Evolutionary conservation across 345 rosid species (phyloP).

Genomic region (Acer saccharum): DNA sequence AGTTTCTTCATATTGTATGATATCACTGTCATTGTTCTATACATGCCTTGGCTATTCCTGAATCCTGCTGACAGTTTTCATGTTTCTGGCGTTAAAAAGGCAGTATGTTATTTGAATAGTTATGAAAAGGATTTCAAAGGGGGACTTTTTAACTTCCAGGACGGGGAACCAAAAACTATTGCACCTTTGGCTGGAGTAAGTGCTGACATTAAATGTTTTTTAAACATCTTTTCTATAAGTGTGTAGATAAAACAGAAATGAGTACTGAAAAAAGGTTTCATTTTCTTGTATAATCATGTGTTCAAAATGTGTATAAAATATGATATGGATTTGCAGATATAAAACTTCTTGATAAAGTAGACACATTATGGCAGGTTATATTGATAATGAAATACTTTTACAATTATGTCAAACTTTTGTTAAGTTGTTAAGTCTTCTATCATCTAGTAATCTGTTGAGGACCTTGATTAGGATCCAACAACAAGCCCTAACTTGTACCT

Average conservation of each 20-base stretch:
- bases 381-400: neutral
- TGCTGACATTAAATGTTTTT: conserved; percentile 12
- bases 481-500: no score
- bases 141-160: conserved; percentile 81
- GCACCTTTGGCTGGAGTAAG: conserved; percentile 81
- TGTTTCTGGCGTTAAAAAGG: conserved; percentile 48
- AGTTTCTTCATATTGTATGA: neutral
- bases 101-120: conserved; percentile 90
- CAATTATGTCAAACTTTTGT: neutral
- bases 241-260: neutral
- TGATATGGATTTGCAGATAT: neutral
- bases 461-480: no score
- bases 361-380: neutral
- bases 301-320: neutral
- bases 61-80: conserved; percentile 22
- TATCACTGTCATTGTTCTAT: neutral
- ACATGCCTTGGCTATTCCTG: neutral
- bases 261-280: neutral
- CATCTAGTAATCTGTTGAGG: neutral
- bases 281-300: neutral
- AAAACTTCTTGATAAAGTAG: neutral
- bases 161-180: conserved; percentile 64
- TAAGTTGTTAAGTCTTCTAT: neutral
- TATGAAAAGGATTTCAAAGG: conserved; percentile 72
- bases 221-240: neutral